Base-by-base conservation (phyloP, 176 grass and related monocot genomes). In the Microstegium vimineum region DNA sequence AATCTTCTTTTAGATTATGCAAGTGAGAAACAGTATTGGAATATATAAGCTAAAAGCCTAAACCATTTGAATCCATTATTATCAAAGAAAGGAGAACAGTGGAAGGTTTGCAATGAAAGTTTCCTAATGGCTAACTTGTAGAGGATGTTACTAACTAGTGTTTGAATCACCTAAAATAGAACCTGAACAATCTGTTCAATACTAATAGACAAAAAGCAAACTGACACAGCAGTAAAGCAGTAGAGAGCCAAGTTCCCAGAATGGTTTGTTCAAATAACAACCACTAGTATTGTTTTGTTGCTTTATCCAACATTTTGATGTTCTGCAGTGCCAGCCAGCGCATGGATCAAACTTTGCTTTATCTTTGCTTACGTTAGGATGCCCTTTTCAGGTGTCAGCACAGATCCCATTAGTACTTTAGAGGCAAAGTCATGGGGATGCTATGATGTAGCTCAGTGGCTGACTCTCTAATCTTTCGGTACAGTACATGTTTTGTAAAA, bases 251-350 rank as follows among this genome's bases (percentile, higher is more conserved):
- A 28, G 12, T 56, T 81, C n/a, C 46, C 26, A n/a, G 18, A 74
- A 56, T 60, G 62, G 42, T 47, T 83, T 68, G 17, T 74, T 37
- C 9, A 54, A 64, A 60, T 70, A 62, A 27, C 5, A 42, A 32
- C 51, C 11, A 36, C 15, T 20, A 33, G 15, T 22, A 31, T 42
- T 10, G 15, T 57, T 88, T 72, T 34, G 3, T 75, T 75, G 38
- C 40, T 69, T 85, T 81, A 57, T 76, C 63, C 63, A 81, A 71
- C 70, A 69, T 64, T 34, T 80, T 68, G n/a, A 76, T 71, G 54
- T 47, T 52, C 25, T 23, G 9, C 9, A 35, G 71, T 80, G 69
- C 71, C 51, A 85, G 8, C 42, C 65, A 71, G 10, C 54, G 10
- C 52, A 75, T 26, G 5, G 38, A 26, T 71, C 33, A 74, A 79